Percentiles rank a stretch among this genome's conserved stretches.
phyloP scores from a whole-genome alignment of 805 yeast genomes.

The Pichia nakasei region DNA sequence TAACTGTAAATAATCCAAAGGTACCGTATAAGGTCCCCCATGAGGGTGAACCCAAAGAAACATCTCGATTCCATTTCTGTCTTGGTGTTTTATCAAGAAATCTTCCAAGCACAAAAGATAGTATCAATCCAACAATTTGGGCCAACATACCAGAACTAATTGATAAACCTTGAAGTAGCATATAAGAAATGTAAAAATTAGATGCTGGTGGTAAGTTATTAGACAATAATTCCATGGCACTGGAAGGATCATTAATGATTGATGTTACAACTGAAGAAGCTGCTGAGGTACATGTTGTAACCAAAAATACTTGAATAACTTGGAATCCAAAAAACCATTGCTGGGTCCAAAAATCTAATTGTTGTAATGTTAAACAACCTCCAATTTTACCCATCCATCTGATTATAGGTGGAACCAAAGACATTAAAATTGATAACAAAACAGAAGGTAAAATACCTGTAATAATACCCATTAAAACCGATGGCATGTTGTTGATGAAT shows the following conservation, averaged over 20 bases:
- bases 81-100: constrained; percentile 84
- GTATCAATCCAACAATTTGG: constrained; percentile 64
- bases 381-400: constrained; percentile 65
- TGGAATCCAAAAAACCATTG: constrained; percentile 86
- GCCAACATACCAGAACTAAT: constrained; percentile 68
- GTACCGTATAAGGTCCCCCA: constrained; percentile 83
- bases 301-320: constrained; percentile 82
- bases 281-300: constrained; percentile 75
- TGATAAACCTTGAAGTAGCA: constrained; percentile 73
- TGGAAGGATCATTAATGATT: constrained; percentile 54
- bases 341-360: constrained; percentile 75
- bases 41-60: constrained; percentile 52
- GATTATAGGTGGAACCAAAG: constrained; percentile 77
- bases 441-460: constrained; percentile 85
- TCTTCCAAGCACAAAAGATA: constrained; percentile 62
- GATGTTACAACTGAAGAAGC: constrained; percentile 71
- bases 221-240: constrained; percentile 70
- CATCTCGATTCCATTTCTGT: constrained; percentile 76
- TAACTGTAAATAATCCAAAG: constrained; percentile 64
- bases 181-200: constrained; percentile 80
- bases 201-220: constrained; percentile 79
- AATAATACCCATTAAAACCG: constrained; percentile 63
- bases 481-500: constrained; percentile 71
- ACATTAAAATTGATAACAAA: constrained; percentile 73
- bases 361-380: constrained; percentile 65